Base-by-base conservation (phyloP, 768 basidiomycete genomes). In the Suillus alpinus region DNA sequence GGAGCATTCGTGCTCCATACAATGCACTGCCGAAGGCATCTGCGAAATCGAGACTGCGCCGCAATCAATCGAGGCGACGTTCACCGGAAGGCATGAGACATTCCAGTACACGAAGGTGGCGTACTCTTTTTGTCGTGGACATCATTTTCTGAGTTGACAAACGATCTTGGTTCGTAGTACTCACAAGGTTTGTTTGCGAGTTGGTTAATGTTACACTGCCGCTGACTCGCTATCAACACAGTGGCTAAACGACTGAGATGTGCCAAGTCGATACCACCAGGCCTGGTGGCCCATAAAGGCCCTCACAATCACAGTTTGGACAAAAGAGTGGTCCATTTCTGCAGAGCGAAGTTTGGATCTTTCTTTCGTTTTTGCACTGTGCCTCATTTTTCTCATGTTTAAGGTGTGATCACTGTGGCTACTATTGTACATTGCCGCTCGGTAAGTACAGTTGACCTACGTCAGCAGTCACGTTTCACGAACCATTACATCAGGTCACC, bases 101-200 rank as follows among this genome's bases (percentile, higher is more conserved):
- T 88, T 86, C 65, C 80, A 83, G 65, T 88, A 84, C 56, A 88
- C 87, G 0, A 87, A 87, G 77, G 86, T 83, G 56, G 31, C 67
- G 58, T 32, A 20, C 39, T 32, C 8, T 36, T 29, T 20, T 1
- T 10, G 6, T 55, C n/a, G 18, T n/a, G 7, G 7, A 20, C 50
- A 16, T 56, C 57, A 40, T 29, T 31, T 34, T 1, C 0, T 36
- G 56, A 13, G 34, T 16, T 1, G 10, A 56, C 31, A 18, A 9
- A 32, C 6, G 6, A 10, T 47, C 53, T 52, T 40, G 23, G 14
- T 32, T 44, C 4, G 12, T 47, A 86, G 84, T 86, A 85, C 66
- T 75, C 80, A 3, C 85, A 86, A 76, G 81, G 83, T 83, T 57
- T 20, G 71, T 62, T 36, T 6, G 0, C 20, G 31, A 23, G 6